Base-by-base conservation (phyloP, 176 grass and related monocot species). In the Calamus simplicifolius region DNA sequence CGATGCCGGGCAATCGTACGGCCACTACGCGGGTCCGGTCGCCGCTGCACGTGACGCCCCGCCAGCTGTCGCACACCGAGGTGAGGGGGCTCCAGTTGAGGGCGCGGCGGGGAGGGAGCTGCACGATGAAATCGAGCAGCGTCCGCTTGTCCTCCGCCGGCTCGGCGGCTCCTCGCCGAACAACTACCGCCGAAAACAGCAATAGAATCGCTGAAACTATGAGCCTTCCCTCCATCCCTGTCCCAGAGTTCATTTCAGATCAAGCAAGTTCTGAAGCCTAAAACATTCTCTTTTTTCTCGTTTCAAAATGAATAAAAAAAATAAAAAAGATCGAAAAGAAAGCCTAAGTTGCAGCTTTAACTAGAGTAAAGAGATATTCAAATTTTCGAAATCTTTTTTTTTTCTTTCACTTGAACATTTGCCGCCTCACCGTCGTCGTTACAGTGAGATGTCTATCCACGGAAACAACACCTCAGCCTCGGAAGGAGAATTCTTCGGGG, bases 21-120 rank as follows among this genome's bases (percentile, higher is more conserved):
- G 64, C 88, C 4, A 83, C 19, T 55, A 99, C 69, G 69, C 81
- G 85, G 1, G 88, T 0, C 16, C 49, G 70, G 63, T 89, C 73
- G 31, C 63, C 16, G 78, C 52, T 85, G 94, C 94, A 99, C 27
- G 88, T 86, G 31, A 99, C 79, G 0, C 94, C 94, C 1, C 84
- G 92, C 94, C 94, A 99, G 50, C 56, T 58, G 29, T 21, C 69
- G 64, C 94, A 99, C 18, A 82, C 81, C 28, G 71, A 53, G 4
- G 27, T 73, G 50, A 48, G 1, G 4, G 58, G 4, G 25, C 56
- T 5, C 93, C 93, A 98, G 81, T 98, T 89, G 63, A 98, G 75
- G 58, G 58, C 59, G 54, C 27, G 66, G 1, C 51, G 68, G 67
- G 27, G 68, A 56, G n/a, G 80, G 15, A 79, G 4, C 0, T 25